Base-by-base conservation (phyloP, 164 flowering plant species). In the Magnolia officinalis region DNA sequence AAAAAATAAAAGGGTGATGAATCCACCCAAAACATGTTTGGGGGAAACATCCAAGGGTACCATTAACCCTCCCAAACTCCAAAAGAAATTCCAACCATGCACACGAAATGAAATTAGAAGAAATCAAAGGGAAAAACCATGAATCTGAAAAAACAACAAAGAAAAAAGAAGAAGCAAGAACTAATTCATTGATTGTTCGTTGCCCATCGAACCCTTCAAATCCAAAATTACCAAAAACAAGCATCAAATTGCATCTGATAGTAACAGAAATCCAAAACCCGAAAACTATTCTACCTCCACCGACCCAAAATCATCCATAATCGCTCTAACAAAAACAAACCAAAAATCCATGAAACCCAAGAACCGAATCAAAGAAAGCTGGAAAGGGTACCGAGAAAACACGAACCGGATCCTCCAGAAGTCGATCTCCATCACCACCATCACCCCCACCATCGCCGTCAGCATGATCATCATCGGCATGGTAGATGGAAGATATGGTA, bases 401-500 rank as follows among this genome's bases (percentile, higher is more conserved):
- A 37, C 50, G 4, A 37, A 78, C 74, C 69, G 21, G 59, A 29
- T 68, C 78, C 52, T 78, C 72, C 6, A 64, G 67, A 11, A 45
- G 50, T 18, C 52, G 14, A 21, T 72, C 49, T 10, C 37, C 69
- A 7, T 14, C 81, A 24, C 50, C 26, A 2, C 37, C 69, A 7
- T 14, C 81, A 24, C 50, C 82, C 6, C 20, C 68, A 50, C 5
- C 74, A 18, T 29, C 26, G 1, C 21, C 76, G 23, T 9, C 45
- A 26, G 45, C 72, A 50, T 5, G 50, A 51, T 14, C 87, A 16
- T 29, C 82, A 16, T 63, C 75, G 29, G 24, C 77, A 50, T 75
- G 31, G 72, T 83, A 93, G 84, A 96, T 92, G 29, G 92, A 89
- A 23, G 88, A 85, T 73, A 96, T 91, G 71, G 89, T 49, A 73